Conservation (phyloP, 768 basidiomycete genomes). For the Rhizopogon sp. region DNA sequence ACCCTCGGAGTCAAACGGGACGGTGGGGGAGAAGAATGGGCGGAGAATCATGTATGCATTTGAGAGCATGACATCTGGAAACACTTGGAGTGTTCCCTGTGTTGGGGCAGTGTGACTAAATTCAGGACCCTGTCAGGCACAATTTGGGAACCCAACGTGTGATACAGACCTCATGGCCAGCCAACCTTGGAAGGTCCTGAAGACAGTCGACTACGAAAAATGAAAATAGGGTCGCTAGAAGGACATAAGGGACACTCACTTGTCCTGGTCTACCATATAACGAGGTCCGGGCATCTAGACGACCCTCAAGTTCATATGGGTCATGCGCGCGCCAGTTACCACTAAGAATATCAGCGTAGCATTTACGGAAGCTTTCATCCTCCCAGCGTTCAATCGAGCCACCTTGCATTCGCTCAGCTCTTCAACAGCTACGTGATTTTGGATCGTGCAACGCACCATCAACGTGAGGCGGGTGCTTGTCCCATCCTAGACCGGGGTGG, state of each 20-base stretch:
- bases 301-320: slow-evolving; percentile 57
- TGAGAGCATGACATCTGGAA: slow-evolving; percentile 58
- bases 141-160: background rate
- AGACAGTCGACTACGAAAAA: slow-evolving; percentile 37
- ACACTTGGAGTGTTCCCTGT: slow-evolving; percentile 67
- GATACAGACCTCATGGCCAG: slow-evolving; percentile 52
- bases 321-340: slow-evolving; percentile 65
- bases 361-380: slow-evolving; percentile 51
- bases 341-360: slow-evolving; percentile 55
- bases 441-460: slow-evolving; percentile 37
- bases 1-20: slow-evolving; percentile 33
- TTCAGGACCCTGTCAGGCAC: background rate
- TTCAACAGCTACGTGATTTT: background rate
- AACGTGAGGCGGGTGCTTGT: slow-evolving; percentile 48
- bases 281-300: slow-evolving; percentile 57
- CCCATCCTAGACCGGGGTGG: slow-evolving; percentile 58
- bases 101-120: slow-evolving; percentile 59
- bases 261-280: slow-evolving; percentile 57
- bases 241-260: slow-evolving; percentile 20
- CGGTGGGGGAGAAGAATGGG: slow-evolving; percentile 65
- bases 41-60: slow-evolving; percentile 72
- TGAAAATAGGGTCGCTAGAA: background rate
- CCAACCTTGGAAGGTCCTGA: slow-evolving; percentile 75
- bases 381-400: slow-evolving; percentile 77
- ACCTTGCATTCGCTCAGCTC: slow-evolving; percentile 32